Percentiles rank a stretch among this genome's conserved stretches.
Evolutionary conservation across 805 yeast genomes (phyloP).

Genomic region (Ogataea saltuana): DNA sequence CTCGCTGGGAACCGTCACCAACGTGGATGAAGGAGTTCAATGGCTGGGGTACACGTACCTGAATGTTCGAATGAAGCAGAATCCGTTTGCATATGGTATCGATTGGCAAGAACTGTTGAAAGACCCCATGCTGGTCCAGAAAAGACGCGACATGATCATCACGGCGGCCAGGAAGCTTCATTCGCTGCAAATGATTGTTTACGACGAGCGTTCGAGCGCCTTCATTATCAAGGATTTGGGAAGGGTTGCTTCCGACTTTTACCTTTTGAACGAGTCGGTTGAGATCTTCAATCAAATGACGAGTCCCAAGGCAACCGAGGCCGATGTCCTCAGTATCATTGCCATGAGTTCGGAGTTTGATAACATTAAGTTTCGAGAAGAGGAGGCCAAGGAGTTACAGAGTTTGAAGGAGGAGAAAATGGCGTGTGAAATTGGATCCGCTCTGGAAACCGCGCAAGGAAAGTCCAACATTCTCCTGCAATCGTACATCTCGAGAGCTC

Average conservation of each 20-base stretch:
- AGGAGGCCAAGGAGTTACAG: slow-evolving; percentile 76
- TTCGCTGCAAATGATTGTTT: slow-evolving; percentile 86
- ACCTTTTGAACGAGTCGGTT: slow-evolving; percentile 77
- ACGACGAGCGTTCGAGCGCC: slow-evolving; percentile 79
- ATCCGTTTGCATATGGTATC: slow-evolving; percentile 90
- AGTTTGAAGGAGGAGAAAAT: slow-evolving; percentile 56
- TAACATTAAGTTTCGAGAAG: slow-evolving; percentile 82
- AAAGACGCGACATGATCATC: slow-evolving; percentile 73
- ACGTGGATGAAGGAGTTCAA: slow-evolving; percentile 88
- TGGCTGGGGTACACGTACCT: slow-evolving; percentile 98
- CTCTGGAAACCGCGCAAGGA: slow-evolving; percentile 71
- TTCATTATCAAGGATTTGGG: slow-evolving; percentile 88
- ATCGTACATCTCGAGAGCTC: slow-evolving; percentile 77
- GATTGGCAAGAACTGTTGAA: slow-evolving; percentile 81
- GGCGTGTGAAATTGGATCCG: slow-evolving; percentile 83
- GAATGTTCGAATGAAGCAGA: slow-evolving; percentile 90
- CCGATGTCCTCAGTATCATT: slow-evolving; percentile 84
- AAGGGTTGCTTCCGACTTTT: slow-evolving; percentile 91
- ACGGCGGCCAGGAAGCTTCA: slow-evolving; percentile 85
- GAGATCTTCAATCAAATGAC: slow-evolving; percentile 87
- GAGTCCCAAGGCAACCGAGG: slow-evolving; percentile 85
- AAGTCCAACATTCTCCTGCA: slow-evolving; percentile 88
- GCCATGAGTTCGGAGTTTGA: slow-evolving; percentile 95
- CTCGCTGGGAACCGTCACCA: slow-evolving; percentile 92
- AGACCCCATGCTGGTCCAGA: slow-evolving; percentile 76